A percentile compares a stretch with the other conserved stretches of the same genome.
phyloP scores from a whole-genome alignment of 2,329 filamentous ascomycete species.

The Pseudocercospora eumusae region DNA sequence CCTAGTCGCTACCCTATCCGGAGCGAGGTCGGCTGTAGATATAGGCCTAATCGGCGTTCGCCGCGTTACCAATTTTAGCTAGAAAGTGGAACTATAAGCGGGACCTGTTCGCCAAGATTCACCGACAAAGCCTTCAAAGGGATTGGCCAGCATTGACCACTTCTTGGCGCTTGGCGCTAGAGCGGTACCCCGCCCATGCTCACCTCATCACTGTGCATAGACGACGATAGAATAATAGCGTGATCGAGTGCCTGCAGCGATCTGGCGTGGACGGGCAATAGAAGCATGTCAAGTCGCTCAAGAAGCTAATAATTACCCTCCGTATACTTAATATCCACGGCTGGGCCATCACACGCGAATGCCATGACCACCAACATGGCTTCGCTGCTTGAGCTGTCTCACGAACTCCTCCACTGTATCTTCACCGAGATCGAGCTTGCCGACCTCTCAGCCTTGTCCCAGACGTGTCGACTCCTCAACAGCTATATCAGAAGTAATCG shows the following conservation, averaged over 20 bases:
- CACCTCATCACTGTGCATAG: background rate
- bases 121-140: too few species aligned
- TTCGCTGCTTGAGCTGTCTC: constrained; percentile 53
- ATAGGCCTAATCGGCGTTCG: too few species aligned
- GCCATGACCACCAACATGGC: constrained; percentile 35
- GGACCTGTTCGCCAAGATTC: too few species aligned
- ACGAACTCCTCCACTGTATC: constrained; percentile 65
- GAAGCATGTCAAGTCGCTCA: background rate
- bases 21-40: too few species aligned
- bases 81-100: too few species aligned
- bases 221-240: background rate
- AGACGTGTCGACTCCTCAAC: constrained; percentile 56
- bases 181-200: background rate
- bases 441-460: constrained; percentile 58
- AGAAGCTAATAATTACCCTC: background rate
- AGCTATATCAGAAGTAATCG: constrained; percentile 59
- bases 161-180: background rate
- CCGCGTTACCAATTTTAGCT: too few species aligned
- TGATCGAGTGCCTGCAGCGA: background rate
- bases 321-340: background rate
- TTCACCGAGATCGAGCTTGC: constrained; percentile 57
- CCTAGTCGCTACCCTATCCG: too few species aligned
- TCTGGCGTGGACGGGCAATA: background rate
- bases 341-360: background rate
- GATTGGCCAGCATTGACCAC: background rate